Evolutionary conservation across 768 basidiomycete species (phyloP), one percentile per base, ranked within the genome.

Genomic region (Daedaleopsis sinensis): DNA sequence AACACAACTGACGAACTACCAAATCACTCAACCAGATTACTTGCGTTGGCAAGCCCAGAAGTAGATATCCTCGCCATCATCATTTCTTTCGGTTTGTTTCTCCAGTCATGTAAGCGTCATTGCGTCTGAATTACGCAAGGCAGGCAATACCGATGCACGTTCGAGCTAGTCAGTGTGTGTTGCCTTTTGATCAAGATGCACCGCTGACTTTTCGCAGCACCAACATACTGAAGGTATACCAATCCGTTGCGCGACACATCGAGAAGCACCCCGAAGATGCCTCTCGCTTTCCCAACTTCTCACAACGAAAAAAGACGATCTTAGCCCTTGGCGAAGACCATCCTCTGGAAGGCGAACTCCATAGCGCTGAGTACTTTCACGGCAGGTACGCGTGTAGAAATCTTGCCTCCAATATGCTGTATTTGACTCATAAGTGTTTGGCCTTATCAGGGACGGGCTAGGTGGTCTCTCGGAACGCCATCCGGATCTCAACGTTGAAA

Each of bases 311-410:
- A 38, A 90, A 82, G 65, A 86, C 90, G 0, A 78, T 90, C 43
- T 77, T 96, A 44, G 85, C 81, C 2, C 72, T 80, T 42, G 95
- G 94, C 1, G 79, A 84, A 37, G 74, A 77, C 12, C 80, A 80
- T 1, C 94, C 94, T 11, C 79, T 94, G 1, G 78, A 83, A 52
- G 94, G 93, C 3, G 84, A 85, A 19, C 70, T 83, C 8, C 88
- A 91, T 68, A 87, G 82, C 54, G 95, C 94, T 15, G 81, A 87
- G 64, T 94, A 93, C 71, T 96, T 97, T 68, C 92, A 93, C 67
- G 92, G 92, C 67, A 84, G 81, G 91, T 86, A 63, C 47, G 12
- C n/a, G 47, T 19, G 21, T 23, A 7, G n/a, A n/a, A 10, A 23
- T 48, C n/a, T 23, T 11, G 21, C 47, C 21, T 1, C 19, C 5